phyloP scores from a whole-genome alignment of 2,329 filamentous ascomycete species.

The Rhynchosporium secalis region DNA sequence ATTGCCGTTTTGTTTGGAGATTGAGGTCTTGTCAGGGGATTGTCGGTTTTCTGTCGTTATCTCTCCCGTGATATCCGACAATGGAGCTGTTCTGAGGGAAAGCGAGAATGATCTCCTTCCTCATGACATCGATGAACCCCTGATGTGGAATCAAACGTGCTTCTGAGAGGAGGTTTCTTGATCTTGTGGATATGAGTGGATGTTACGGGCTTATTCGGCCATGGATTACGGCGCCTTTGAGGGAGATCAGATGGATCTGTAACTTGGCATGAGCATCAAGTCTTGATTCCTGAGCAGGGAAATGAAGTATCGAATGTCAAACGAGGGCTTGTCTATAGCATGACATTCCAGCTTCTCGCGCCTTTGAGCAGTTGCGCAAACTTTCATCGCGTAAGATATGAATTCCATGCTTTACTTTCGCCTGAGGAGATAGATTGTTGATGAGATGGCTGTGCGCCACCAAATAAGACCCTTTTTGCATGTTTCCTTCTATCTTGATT shows the following conservation, averaged over 20 bases:
- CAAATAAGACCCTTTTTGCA: not conserved
- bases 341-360: too few species aligned
- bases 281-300: not conserved
- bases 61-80: not conserved
- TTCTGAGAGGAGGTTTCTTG: not conserved
- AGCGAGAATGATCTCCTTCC: not conserved
- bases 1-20: not conserved
- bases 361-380: too few species aligned
- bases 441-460: not conserved
- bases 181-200: slow-evolving; percentile 4
- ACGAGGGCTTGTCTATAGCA: too few species aligned
- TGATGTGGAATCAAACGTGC: not conserved
- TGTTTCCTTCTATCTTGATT: not conserved
- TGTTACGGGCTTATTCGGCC: not conserved
- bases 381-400: too few species aligned
- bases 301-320: not conserved
- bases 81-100: not conserved
- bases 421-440: not conserved
- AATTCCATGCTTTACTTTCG: not conserved
- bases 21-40: not conserved
- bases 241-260: slow-evolving; percentile 5
- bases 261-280: not conserved
- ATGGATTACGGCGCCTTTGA: not conserved
- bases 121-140: slow-evolving; percentile 5
- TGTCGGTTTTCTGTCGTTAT: not conserved